A percentile compares a stretch with the other conserved stretches of the same genome.
Conservation (phyloP, 345 rosid genomes). For the Anacardium occidentale region DNA sequence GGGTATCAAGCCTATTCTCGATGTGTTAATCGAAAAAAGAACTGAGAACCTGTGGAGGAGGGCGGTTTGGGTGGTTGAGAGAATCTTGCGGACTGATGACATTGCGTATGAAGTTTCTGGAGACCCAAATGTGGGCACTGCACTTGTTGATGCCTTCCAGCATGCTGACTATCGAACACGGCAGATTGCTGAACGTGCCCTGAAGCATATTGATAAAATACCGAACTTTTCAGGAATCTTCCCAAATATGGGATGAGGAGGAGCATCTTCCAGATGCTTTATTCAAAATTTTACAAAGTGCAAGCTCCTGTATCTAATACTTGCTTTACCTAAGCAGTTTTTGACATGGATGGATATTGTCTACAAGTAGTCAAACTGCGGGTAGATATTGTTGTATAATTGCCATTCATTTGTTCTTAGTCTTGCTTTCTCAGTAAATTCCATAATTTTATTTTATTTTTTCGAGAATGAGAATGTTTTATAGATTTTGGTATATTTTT, state of each 20-base stretch:
- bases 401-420: conserved; percentile 28
- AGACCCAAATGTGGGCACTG: conserved; percentile 76
- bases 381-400: conserved; percentile 34
- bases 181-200: conserved; percentile 88
- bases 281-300: conserved; percentile 7
- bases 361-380: conserved; percentile 19
- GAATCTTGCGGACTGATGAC: conserved; percentile 71
- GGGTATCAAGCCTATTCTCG: conserved; percentile 64
- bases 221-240: conserved; percentile 94
- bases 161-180: conserved; percentile 78
- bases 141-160: conserved; percentile 90
- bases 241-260: conserved; percentile 54
- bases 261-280: conserved; percentile 16
- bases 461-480: not conserved
- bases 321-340: conserved; percentile 16
- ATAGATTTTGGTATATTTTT: not conserved
- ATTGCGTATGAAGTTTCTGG: conserved; percentile 73
- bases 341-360: conserved; percentile 19
- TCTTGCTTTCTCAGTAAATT: conserved; percentile 12
- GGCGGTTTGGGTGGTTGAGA: conserved; percentile 89
- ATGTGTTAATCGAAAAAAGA: conserved; percentile 63
- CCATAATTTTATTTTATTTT: too few species aligned
- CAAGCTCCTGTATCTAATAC: conserved; percentile 25
- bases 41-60: conserved; percentile 70
- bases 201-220: conserved; percentile 81